A percentile compares a stretch with the other conserved stretches of the same genome.
phyloP scores from a whole-genome alignment of 2,329 filamentous ascomycete genomes.

The Arthrobotrys conoides region DNA sequence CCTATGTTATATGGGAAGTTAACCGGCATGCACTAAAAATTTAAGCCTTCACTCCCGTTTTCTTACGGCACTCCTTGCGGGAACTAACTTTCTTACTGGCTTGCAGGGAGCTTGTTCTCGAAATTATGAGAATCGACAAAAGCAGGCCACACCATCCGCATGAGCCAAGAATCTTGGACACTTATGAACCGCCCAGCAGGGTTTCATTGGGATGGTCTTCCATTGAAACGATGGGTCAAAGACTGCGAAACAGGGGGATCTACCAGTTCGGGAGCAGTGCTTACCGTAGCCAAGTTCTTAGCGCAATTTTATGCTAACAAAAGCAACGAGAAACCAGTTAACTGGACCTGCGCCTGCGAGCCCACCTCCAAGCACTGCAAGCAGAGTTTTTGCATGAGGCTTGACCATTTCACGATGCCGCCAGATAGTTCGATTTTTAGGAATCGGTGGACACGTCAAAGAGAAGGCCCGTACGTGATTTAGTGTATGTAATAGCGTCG shows the following conservation, averaged over 20 bases:
- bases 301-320: slow-evolving; percentile 40
- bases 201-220: slow-evolving; percentile 27
- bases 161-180: slow-evolving; percentile 39
- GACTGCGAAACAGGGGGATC: slow-evolving; percentile 41
- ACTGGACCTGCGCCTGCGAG: background rate
- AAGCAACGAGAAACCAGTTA: slow-evolving; percentile 23
- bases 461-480: slow-evolving; percentile 3
- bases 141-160: slow-evolving; percentile 37
- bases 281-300: slow-evolving; percentile 29
- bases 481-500: slow-evolving; percentile 1
- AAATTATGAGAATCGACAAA: slow-evolving; percentile 12
- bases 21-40: background rate
- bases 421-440: slow-evolving; percentile 10
- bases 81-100: slow-evolving; percentile 19
- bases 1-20: background rate
- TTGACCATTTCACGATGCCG: slow-evolving; percentile 4
- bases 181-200: slow-evolving; percentile 36
- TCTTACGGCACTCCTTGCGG: slow-evolving; percentile 12
- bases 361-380: slow-evolving; percentile 1
- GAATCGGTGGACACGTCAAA: slow-evolving; percentile 35
- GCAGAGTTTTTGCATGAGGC: slow-evolving; percentile 1
- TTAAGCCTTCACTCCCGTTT: slow-evolving; percentile 16
- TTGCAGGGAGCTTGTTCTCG: background rate
- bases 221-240: slow-evolving; percentile 28
- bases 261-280: slow-evolving; percentile 26